A percentile compares a stretch with the other conserved stretches of the same genome.
phyloP scores from a whole-genome alignment of 1,139 yeast species.

The Yamadazyma songkhlaensis region DNA sequence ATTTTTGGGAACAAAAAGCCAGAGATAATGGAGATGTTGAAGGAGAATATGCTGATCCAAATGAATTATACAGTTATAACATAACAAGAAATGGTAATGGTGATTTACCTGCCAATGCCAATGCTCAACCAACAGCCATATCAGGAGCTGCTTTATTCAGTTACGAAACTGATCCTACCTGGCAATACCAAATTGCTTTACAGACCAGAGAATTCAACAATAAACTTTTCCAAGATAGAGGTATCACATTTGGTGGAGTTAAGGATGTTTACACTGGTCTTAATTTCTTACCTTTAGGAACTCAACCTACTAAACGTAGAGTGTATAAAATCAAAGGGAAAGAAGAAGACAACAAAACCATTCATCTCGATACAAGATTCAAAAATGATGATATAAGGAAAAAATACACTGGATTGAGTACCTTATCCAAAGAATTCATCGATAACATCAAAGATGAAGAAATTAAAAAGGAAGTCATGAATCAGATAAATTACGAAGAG shows the following conservation, averaged over 20 bases:
- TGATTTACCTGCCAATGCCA: slow-evolving; percentile 10
- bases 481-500: slow-evolving; percentile 61
- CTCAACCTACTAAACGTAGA: slow-evolving; percentile 62
- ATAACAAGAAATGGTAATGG: slow-evolving; percentile 19
- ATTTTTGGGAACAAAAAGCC: slow-evolving; percentile 80
- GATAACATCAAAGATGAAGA: slow-evolving; percentile 55
- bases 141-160: slow-evolving; percentile 41
- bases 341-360: slow-evolving; percentile 9
- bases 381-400: slow-evolving; percentile 40
- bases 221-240: slow-evolving; percentile 57
- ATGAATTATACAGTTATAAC: slow-evolving; percentile 38
- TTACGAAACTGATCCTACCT: slow-evolving; percentile 65
- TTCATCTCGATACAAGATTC: slow-evolving; percentile 53
- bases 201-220: slow-evolving; percentile 72
- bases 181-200: slow-evolving; percentile 84
- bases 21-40: slow-evolving; percentile 69
- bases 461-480: slow-evolving; percentile 56
- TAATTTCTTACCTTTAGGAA: slow-evolving; percentile 64
- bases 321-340: slow-evolving; percentile 17
- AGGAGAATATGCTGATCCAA: slow-evolving; percentile 81
- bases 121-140: slow-evolving; percentile 29
- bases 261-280: slow-evolving; percentile 85
- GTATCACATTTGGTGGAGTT: slow-evolving; percentile 56
- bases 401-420: slow-evolving; percentile 60
- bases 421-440: slow-evolving; percentile 56